Base-by-base conservation (phyloP, 305 asterid genomes). In the Solanum hybrid region DNA sequence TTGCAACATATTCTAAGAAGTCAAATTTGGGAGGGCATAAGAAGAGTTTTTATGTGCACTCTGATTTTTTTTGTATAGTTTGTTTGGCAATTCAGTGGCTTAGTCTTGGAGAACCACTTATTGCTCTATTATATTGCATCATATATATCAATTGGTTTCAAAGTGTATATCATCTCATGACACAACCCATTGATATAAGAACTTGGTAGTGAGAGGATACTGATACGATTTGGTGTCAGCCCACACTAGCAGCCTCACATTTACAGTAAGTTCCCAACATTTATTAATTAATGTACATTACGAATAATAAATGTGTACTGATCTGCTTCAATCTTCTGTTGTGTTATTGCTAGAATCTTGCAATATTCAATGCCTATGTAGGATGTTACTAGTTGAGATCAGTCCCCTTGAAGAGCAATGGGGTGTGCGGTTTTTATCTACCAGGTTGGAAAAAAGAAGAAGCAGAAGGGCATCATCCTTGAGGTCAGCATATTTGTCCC, bases 351-450 rank as follows among this genome's bases (percentile, higher is more conserved):
- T 16, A 71, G 71, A 75, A 5, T 35, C 35, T 77, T 66, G 29
- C 32, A 71, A 37, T 13, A 77, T 17, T 77, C 60, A 75, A 88
- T 90, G 87, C 46, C 12, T 79, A 29, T 69, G 88, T 89, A 88
- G 93, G 89, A 82, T 90, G 90, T 32, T 84, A 76, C 84, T 66
- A 27, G 86, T 12, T 80, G 86, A 27, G 29, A 79, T 79, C 60
- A 24, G 24, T 79, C 24, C 66, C 86, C 32, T 80, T 12, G 24
- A 88, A 89, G 16, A 90, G 90, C 40, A 90, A 96, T 96, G 98
- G 98, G 99, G 87, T 95, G 99, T 88, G 88, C 96, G 5, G 90
- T 92, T 88, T 96, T 96, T 60, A 90, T 92, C 14, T 92, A 92
- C 90, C 95, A 92, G 78, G 73, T 88, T 84, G 94, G 94, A 31